Evolutionary conservation across 2,329 filamentous ascomycete genomes (phyloP).

Genomic region (Harringtonia aguacate): DNA sequence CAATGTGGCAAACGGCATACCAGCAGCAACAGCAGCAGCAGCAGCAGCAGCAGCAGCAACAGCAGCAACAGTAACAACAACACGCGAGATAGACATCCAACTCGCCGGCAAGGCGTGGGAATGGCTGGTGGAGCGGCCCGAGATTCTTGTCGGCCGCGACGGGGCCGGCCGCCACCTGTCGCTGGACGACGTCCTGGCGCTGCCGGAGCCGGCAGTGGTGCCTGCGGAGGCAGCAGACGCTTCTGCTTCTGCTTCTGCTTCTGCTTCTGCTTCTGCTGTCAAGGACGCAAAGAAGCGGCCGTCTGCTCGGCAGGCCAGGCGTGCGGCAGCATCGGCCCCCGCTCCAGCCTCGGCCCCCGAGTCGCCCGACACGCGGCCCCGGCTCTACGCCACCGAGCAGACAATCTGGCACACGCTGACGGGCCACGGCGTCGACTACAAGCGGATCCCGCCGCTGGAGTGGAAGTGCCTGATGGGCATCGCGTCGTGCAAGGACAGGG

Average conservation of each 20-base stretch:
- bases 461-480: conserved; percentile 49
- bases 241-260: not conserved
- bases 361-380: conserved; percentile 14
- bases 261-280: not conserved
- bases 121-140: conserved; percentile 27
- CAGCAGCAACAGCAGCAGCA: not conserved
- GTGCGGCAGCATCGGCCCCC: not conserved
- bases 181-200: conserved; percentile 27
- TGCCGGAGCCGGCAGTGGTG: conserved; percentile 20
- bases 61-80: not conserved
- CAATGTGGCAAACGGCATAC: not conserved
- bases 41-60: not conserved
- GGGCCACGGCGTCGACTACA: conserved; percentile 48
- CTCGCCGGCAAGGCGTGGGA: conserved; percentile 30
- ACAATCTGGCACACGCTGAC: conserved; percentile 49
- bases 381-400: conserved; percentile 40
- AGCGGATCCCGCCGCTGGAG: conserved; percentile 45
- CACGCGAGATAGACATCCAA: not conserved
- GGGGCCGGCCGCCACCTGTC: conserved; percentile 25
- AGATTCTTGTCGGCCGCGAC: conserved; percentile 27
- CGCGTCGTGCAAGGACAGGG: conserved; percentile 39
- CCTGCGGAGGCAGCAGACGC: not conserved
- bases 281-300: not conserved
- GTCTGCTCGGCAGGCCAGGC: not conserved
- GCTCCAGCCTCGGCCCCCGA: not conserved